These are phyloP conservation scores for Pseudoturritis turrita DNA, from an alignment of 345 rosid genomes.

Conservation along the genomic window DNA sequence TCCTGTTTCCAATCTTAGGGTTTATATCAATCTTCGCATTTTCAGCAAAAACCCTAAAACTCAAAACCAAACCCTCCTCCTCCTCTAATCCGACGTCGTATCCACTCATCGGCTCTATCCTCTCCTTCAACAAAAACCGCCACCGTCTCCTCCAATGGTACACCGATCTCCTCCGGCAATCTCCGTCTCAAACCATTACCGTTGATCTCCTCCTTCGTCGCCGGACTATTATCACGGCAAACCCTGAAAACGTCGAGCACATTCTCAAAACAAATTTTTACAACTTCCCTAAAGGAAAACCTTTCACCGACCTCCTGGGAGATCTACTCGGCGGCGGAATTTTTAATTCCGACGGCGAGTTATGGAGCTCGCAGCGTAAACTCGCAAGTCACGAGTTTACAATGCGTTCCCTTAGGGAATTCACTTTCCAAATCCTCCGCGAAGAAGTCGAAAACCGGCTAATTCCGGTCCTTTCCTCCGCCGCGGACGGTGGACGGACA, in stretches of 20 bases:
- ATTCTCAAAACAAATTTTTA: conserved; percentile 58
- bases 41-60: conserved; percentile 10
- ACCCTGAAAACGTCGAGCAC: conserved; percentile 64
- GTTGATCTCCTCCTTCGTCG: conserved; percentile 49
- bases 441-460: conserved; percentile 53
- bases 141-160: conserved; percentile 70
- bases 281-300: conserved; percentile 83
- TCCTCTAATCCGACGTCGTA: conserved; percentile 39
- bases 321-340: conserved; percentile 82
- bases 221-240: conserved; percentile 63
- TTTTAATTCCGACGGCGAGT: conserved; percentile 75
- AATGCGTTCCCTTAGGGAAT: conserved; percentile 53
- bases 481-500: conserved; percentile 11
- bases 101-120: conserved; percentile 62
- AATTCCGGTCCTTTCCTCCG: conserved; percentile 44
- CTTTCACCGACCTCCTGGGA: conserved; percentile 69
- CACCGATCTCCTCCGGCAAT: conserved; percentile 52
- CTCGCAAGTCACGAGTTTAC: conserved; percentile 77
- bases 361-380: conserved; percentile 65
- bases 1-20: not conserved
- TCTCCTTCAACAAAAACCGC: conserved; percentile 62
- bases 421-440: conserved; percentile 41
- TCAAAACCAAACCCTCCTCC: not conserved
- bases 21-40: not conserved
- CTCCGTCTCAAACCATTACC: conserved; percentile 53